Evolutionary conservation across 2,329 filamentous ascomycete species (phyloP), one percentile per base, ranked within the genome.

Genomic region (Thielaviopsis populi): DNA sequence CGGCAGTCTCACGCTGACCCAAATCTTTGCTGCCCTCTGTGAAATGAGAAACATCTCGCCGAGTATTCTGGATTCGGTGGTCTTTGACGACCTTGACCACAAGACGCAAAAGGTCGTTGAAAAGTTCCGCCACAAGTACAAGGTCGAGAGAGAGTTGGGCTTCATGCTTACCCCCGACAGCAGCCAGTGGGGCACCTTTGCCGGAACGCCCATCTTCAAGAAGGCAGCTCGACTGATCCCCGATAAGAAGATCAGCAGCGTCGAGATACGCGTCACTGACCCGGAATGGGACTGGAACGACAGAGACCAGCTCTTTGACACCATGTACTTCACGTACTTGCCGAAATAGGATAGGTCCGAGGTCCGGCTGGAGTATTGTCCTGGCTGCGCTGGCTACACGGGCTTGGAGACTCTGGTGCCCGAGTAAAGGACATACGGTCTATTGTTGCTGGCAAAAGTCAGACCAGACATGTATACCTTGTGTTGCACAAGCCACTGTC

Each of bases 41-140:
- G 1, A 1, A 3, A 11, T 24, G 46, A 19, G 15, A 10, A 2
- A 4, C 0, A 50, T 6, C 7, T 0, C 19, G 0, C 46, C 22
- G 5, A 0, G 19, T 8, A 3, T 1, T 3, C 46, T 50, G 22
- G 3, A 24, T 13, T 2, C 13, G 46, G 5, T 50, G 8, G 10
- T 50, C 24, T 50, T 50, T 50, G 46, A 50, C 46, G 46, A 50
- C 24, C 46, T 50, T 17, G 46, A 50, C 46, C 13, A 10, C 11
- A 1, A 0, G 0, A 50, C 46, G 10, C 46, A 50, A 13, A 27
- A 0, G 11, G 24, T 1, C 11, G 24, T 50, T 19, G 2, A 8
- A 13, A 4, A 19, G 11, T 50, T 13, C 46, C 46, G 46, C 46
- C 13, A 24, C 19, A 1, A 0, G 10, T 22, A 17, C 0, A 5